phyloP scores from a whole-genome alignment of 1,139 yeast species.

The Lodderomyces metapsilosis region DNA sequence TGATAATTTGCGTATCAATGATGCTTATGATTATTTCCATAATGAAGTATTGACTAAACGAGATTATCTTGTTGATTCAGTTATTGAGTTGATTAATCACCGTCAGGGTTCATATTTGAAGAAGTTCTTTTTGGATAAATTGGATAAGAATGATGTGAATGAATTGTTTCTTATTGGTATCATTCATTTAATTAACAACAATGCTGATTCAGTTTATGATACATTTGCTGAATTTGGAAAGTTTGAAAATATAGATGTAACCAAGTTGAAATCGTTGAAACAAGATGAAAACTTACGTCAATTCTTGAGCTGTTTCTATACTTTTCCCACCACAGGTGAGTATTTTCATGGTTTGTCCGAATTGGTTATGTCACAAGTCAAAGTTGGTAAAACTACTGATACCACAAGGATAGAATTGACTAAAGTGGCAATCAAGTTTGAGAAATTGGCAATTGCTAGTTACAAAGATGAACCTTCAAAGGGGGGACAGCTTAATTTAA shows the following conservation, averaged over 20 bases:
- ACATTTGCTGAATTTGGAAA: conserved; percentile 21
- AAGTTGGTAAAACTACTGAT: conserved; percentile 4
- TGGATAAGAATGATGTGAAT: conserved; percentile 18
- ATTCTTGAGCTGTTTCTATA: conserved; percentile 23
- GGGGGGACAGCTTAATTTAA: conserved; percentile 23
- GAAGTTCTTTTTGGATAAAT: conserved; percentile 22
- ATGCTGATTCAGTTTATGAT: conserved; percentile 22
- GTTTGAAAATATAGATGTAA: conserved; percentile 14
- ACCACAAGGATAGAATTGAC: conserved; percentile 19
- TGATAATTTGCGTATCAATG: conserved; percentile 19
- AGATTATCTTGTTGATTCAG: conserved; percentile 28
- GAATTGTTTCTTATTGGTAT: conserved; percentile 34
- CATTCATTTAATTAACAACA: conserved; percentile 30
- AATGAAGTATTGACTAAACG: conserved; percentile 13
- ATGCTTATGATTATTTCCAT: conserved; percentile 28
- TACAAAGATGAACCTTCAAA: conserved; percentile 8
- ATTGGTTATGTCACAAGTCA: conserved; percentile 24
- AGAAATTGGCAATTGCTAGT: conserved; percentile 25
- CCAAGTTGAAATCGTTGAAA: conserved; percentile 12
- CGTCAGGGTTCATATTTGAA: conserved; percentile 25
- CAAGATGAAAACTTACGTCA: conserved; percentile 17
- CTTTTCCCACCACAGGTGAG: conserved; percentile 18
- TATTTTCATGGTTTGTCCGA: conserved; percentile 38
- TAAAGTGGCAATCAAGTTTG: conserved; percentile 31
- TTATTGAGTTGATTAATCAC: conserved; percentile 32